Base-by-base conservation (phyloP, 1,284 basidiomycete genomes). In the Ceratorhiza oryzae-sativae region DNA sequence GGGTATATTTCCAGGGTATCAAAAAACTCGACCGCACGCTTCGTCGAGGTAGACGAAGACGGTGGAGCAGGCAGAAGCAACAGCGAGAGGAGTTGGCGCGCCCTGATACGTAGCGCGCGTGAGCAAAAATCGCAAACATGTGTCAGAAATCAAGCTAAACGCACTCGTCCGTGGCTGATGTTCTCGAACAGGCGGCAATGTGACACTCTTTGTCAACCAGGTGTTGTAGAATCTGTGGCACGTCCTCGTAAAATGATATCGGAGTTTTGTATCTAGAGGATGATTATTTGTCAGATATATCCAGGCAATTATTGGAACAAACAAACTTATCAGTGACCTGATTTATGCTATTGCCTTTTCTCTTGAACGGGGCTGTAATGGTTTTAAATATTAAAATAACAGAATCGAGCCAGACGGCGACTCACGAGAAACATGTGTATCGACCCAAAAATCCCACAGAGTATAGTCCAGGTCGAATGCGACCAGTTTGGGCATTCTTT, bases 381-480 rank as follows among this genome's bases (percentile, higher is more conserved):
- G n/a, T n/a, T n/a, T n/a, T n/a, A n/a, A n/a, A n/a, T n/a, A n/a
- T n/a, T n/a, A n/a, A n/a, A n/a, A n/a, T n/a, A n/a, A n/a, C 71
- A 80, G 79, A 15, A 77, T n/a, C 32, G 0, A 75, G 80, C 73
- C 15, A 20, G 18, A 59, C n/a, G n/a, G 13, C 2, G 23, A 76
- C 78, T 13, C 75, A 84, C 86, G 84, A 71, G 82, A 81, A 70
- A 88, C 82, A 78, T 91, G 87, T n/a, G 86, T 88, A 78, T 93
- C 91, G 51, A 94, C 89, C 91, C 92, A 94, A 8, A 94, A 82
- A 73, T 90, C 86, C 92, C 93, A 95, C 0, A 94, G 82, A 0
- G 92, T 94, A 78, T 91, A 94, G 77, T 95, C 93, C 25, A 95
- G 81, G 77, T 95, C 93, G 78, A 95, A 94, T 0, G 90, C 92